Evolutionary conservation across 306 rosid genomes (phyloP), one percentile per base, ranked within the genome.

Genomic region (Oemleria cerasiformis): DNA sequence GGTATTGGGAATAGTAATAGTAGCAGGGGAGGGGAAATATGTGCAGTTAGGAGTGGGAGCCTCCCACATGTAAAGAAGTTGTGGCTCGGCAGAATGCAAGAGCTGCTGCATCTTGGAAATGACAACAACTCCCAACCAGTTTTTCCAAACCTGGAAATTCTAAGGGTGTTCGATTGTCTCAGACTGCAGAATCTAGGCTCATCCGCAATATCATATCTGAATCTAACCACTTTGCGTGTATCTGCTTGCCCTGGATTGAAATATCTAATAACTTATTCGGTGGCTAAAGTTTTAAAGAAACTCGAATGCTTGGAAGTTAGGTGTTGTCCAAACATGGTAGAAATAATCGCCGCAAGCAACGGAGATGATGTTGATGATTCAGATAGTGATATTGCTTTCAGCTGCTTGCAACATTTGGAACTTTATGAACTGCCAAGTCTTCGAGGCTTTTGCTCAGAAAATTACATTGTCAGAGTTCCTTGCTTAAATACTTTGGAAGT

Each of bases 211-310:
- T 50, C 68, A 34, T 63, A 40, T 48, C 7, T 5, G 1, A 19
- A 63, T 12, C 38, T 63, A 44, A n/a, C 68, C 20, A 36, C 25
- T 38, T 62, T 62, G 16, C 0, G 3, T 0, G 38, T 19, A n/a
- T 0, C 0, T 0, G 0, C 0, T n/a, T 43, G 30, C n/a, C 4
- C 1, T 0, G 68, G 9, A 41, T 3, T 63, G n/a, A 5, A 63
- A 63, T 63, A 67, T 50, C 17, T 67, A 9, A 36, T 21, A 14
- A 50, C 60, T 21, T 49, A 34, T 67, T 48, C 48, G 21, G 47
- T 67, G 25, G 72, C 61, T 50, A 50, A 15, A 60, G 10, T 42
- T 19, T 41, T 63, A 42, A n/a, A 9, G 5, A 30, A 63, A 5
- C 68, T 63, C 50, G 39, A 14, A 63, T 1, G 1, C 0, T 2